These are phyloP conservation scores for Trichoderma gracile DNA, from an alignment of 2,329 filamentous ascomycete species.

Conservation along the genomic window DNA sequence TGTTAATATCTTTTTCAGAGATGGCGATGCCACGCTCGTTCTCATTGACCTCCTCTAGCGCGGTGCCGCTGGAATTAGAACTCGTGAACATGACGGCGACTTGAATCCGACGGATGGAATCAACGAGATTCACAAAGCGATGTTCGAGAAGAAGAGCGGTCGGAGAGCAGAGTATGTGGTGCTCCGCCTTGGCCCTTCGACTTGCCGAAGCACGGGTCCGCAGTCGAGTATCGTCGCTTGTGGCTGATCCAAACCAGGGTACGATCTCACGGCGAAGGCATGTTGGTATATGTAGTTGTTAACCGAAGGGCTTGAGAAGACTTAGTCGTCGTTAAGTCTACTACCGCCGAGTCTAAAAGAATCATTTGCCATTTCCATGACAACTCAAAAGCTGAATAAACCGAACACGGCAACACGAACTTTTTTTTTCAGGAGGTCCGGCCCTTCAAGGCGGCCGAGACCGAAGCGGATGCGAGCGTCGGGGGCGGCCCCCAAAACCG, in stretches of 20 bases:
- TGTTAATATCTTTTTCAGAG: constrained; percentile 6
- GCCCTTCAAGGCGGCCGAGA: constrained; percentile 18
- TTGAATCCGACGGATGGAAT: not conserved
- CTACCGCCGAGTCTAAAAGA: no score
- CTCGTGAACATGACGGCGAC: not conserved
- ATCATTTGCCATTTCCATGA: not conserved
- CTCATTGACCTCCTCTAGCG: not conserved
- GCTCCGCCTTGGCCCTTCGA: not conserved
- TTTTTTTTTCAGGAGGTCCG: constrained; percentile 11
- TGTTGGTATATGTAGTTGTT: not conserved
- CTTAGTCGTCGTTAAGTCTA: no score
- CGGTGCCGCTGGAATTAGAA: constrained; percentile 20
- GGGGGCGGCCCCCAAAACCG: constrained; percentile 6
- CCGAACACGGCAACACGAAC: not conserved
- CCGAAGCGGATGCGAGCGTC: not conserved
- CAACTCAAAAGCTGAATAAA: not conserved
- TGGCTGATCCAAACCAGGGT: not conserved
- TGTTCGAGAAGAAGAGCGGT: not conserved
- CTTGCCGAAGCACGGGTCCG: not conserved
- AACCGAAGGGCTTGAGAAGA: no score
- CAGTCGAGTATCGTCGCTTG: not conserved
- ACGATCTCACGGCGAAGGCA: not conserved
- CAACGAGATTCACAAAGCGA: not conserved
- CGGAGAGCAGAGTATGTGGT: not conserved
- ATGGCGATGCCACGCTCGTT: not conserved